Percentiles rank a stretch among this genome's conserved stretches.
phyloP scores from a whole-genome alignment of 23 red algal species.

The Gracilaria gracilis region DNA sequence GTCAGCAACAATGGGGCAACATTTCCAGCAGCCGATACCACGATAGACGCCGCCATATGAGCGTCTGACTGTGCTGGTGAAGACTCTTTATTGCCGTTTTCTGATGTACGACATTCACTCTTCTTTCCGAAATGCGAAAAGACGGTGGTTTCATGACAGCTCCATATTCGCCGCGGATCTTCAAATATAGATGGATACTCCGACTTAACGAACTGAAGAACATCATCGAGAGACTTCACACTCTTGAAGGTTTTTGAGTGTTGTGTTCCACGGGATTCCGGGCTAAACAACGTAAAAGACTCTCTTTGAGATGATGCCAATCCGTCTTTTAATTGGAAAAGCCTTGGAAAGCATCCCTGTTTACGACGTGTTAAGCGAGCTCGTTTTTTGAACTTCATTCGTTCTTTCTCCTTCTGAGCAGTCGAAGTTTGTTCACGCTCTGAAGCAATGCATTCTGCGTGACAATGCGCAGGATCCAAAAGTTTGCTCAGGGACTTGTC shows the following conservation, averaged over 20 bases:
- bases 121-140: not conserved
- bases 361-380: not conserved
- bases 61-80: not conserved
- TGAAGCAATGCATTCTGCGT: not conserved
- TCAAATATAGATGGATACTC: constrained; percentile 8
- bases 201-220: not conserved
- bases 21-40: constrained; percentile 16
- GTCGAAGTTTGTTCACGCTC: not conserved
- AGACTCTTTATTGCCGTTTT: not conserved
- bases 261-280: not conserved
- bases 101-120: not conserved
- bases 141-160: constrained; percentile 19
- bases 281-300: not conserved
- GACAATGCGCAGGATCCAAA: not conserved
- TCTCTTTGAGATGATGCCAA: not conserved
- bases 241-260: not conserved
- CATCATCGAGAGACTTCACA: constrained; percentile 1
- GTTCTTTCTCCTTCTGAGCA: not conserved
- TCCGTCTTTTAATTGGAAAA: not conserved
- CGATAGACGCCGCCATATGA: constrained; percentile 15
- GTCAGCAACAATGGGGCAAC: constrained; percentile 8
- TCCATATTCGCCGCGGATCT: constrained; percentile 3
- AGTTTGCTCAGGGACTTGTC: not conserved
- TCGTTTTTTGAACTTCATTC: constrained; percentile 1
- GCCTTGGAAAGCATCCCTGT: not conserved